Percentiles rank a stretch among this genome's conserved stretches.
Conservation (phyloP, 2,329 filamentous ascomycete species). For the Fusarium globosum region DNA sequence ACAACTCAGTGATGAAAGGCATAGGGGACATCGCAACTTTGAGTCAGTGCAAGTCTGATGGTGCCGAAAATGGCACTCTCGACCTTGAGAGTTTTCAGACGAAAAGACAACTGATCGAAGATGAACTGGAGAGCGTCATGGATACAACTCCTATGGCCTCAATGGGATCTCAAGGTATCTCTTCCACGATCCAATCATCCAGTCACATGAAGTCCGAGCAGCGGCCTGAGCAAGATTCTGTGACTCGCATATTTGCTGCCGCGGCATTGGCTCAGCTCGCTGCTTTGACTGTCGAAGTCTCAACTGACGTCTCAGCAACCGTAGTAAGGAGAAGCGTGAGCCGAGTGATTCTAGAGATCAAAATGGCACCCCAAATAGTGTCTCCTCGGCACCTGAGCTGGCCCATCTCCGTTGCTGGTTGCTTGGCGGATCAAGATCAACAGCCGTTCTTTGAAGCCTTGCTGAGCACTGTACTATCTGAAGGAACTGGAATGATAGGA, state of each 20-base stretch:
- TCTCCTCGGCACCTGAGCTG: constrained; percentile 1
- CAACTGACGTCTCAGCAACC: no score
- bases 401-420: background rate
- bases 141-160: background rate
- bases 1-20: background rate
- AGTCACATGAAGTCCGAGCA: background rate
- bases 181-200: fast-evolving
- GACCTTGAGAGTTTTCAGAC: fast-evolving
- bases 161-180: fast-evolving
- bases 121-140: background rate
- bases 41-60: background rate
- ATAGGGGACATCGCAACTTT: background rate
- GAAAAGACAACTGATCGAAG: background rate
- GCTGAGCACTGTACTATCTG: fast-evolving
- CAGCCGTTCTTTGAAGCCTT: background rate
- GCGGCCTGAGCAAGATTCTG: background rate
- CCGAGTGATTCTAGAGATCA: background rate
- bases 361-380: background rate
- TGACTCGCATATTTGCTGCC: constrained; percentile 1
- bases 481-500: background rate
- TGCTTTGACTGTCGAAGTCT: background rate
- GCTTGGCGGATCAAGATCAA: background rate
- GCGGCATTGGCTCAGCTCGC: background rate
- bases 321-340: no score
- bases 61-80: fast-evolving